phyloP scores from a whole-genome alignment of 768 basidiomycete genomes.

The Boletus tomentosulus region DNA sequence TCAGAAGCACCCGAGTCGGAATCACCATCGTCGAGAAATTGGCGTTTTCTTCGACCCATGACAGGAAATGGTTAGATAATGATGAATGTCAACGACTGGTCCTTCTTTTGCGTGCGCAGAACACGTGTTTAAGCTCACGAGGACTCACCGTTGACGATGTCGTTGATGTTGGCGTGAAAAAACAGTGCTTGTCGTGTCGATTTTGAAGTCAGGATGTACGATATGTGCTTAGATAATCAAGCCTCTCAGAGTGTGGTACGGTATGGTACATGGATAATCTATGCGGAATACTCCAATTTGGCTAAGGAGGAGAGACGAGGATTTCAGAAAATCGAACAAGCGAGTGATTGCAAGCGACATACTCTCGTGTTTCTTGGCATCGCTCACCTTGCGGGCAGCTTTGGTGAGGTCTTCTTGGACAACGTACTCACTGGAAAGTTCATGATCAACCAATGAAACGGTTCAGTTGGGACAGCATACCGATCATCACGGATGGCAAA shows the following conservation, averaged over 20 bases:
- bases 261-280: slow-evolving; percentile 22
- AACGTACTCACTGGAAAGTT: slow-evolving; percentile 65
- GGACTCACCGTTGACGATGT: slow-evolving; percentile 12
- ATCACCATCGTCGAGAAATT: slow-evolving; percentile 67
- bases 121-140: neutral
- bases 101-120: slow-evolving; percentile 1
- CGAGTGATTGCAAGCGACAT: slow-evolving; percentile 29
- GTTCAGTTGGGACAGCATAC: slow-evolving; percentile 35
- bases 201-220: no score
- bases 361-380: slow-evolving; percentile 98
- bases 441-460: slow-evolving; percentile 2
- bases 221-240: slow-evolving; percentile 15
- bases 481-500: slow-evolving; percentile 97
- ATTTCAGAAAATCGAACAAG: neutral
- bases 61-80: no score
- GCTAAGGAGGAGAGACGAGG: slow-evolving; percentile 19
- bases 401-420: slow-evolving; percentile 95
- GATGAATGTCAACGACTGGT: slow-evolving; percentile 1
- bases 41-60: slow-evolving; percentile 77
- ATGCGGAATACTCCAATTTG: slow-evolving; percentile 44
- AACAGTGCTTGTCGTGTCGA: neutral
- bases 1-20: slow-evolving; percentile 71
- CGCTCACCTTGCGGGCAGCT: slow-evolving; percentile 90
- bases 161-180: neutral
- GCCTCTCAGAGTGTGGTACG: neutral